Evolutionary conservation across 805 yeast genomes (phyloP).

Genomic region (Saturnispora serradocipensis): DNA sequence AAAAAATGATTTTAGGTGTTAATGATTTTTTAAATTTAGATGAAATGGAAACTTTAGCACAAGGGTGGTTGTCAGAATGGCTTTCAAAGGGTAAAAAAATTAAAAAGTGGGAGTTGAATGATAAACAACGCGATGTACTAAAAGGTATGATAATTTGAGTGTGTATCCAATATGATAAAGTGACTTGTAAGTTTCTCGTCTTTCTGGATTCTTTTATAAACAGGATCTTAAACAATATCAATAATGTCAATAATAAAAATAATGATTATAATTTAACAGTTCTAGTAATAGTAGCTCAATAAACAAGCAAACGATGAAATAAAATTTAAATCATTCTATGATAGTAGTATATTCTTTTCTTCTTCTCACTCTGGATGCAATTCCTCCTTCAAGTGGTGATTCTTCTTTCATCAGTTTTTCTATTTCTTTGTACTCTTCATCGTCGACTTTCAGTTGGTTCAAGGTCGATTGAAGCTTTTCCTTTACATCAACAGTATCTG

Average conservation of each 20-base stretch:
- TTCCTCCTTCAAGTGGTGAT: conserved; percentile 21
- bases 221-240: background rate
- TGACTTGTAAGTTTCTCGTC: background rate
- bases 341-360: conserved; percentile 12
- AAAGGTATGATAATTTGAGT: background rate
- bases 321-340: background rate
- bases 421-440: conserved; percentile 21
- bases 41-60: conserved; percentile 20
- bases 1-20: conserved; percentile 9
- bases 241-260: background rate
- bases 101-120: conserved; percentile 20
- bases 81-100: conserved; percentile 16
- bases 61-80: conserved; percentile 18
- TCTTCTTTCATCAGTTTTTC: conserved; percentile 15
- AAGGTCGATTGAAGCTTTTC: background rate
- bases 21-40: conserved; percentile 22
- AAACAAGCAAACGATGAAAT: background rate
- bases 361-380: conserved; percentile 26
- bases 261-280: background rate
- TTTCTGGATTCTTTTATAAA: background rate
- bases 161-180: background rate
- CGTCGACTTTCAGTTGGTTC: conserved; percentile 11
- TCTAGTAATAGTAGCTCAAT: background rate
- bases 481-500: conserved; percentile 3
- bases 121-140: conserved; percentile 13